Percentiles rank a stretch among this genome's conserved stretches.
Conservation (phyloP, 108 stramenopile species). For the Pinguiococcus pyrenoidosus region DNA sequence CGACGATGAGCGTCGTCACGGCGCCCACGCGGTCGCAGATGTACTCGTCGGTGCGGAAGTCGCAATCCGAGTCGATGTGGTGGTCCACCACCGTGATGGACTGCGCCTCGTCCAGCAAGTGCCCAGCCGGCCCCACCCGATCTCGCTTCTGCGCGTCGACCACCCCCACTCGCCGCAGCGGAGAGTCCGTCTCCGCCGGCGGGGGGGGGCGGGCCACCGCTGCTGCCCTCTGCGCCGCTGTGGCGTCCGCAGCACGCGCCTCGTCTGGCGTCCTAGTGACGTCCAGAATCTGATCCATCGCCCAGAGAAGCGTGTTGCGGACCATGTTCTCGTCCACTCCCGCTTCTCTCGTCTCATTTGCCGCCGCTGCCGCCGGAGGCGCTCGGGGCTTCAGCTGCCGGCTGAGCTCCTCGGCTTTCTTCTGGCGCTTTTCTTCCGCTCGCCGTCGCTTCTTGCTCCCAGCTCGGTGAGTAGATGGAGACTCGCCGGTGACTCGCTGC, state of each 20-base stretch:
- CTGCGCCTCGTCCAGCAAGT: conserved; percentile 54
- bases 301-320: conserved; percentile 28
- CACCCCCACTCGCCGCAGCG: too few relatives aligned
- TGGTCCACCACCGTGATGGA: conserved; percentile 75
- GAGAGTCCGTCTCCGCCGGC: conserved; percentile 32
- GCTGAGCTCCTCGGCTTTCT: too few relatives aligned
- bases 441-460: too few relatives aligned
- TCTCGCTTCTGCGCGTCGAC: conserved; percentile 77
- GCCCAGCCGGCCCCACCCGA: conserved; percentile 65
- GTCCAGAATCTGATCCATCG: background rate
- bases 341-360: conserved; percentile 45
- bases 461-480: too few relatives aligned
- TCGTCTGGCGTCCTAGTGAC: too few relatives aligned
- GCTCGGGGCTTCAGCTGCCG: too few relatives aligned
- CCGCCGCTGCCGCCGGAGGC: too few relatives aligned
- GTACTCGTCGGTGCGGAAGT: conserved; percentile 49
- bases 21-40: conserved; percentile 70
- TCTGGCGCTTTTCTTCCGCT: too few relatives aligned
- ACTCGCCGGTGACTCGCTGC: too few relatives aligned
- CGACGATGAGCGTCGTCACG: conserved; percentile 68
- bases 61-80: conserved; percentile 70
- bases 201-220: too few relatives aligned
- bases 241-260: too few relatives aligned
- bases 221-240: too few relatives aligned
- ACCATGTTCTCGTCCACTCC: conserved; percentile 33